Percentiles rank a stretch among this genome's conserved stretches.
phyloP scores from a whole-genome alignment of 345 rosid genomes.

The Turnera subulata region DNA sequence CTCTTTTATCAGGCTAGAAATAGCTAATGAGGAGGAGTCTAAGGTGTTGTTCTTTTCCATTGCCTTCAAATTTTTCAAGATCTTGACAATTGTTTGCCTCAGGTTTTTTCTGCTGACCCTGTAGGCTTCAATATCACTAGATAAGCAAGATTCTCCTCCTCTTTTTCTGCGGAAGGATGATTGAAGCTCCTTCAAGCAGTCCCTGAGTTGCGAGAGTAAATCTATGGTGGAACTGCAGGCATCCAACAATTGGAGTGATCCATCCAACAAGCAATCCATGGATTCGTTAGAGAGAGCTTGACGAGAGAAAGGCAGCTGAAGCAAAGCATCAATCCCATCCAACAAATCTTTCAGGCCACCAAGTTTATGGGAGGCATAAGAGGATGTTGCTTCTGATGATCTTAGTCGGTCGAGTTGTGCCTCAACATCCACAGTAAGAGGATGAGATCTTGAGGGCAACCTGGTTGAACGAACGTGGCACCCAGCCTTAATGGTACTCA shows the following conservation, averaged over 20 bases:
- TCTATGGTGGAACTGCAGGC: background rate
- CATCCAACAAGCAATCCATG: background rate
- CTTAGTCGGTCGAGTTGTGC: conserved; percentile 24
- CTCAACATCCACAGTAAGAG: conserved; percentile 26
- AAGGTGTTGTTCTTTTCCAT: background rate
- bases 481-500: conserved; percentile 9
- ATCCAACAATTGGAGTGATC: conserved; percentile 2
- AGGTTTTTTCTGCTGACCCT: background rate
- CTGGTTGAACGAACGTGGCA: conserved; percentile 27
- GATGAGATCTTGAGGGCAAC: conserved; percentile 31
- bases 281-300: background rate
- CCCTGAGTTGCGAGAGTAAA: background rate
- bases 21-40: background rate
- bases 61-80: background rate
- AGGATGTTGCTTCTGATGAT: conserved; percentile 8
- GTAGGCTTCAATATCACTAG: background rate
- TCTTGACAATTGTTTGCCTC: background rate
- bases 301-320: background rate
- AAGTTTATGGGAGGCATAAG: background rate
- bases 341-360: conserved; percentile 4
- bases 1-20: conserved; percentile 5
- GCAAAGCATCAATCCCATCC: background rate
- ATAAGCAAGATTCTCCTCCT: background rate
- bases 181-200: conserved; percentile 1
- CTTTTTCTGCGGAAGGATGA: background rate